A percentile compares a stretch with the other conserved stretches of the same genome.
Conservation (phyloP, 257 asterid genomes). For the Verbena officinalis region DNA sequence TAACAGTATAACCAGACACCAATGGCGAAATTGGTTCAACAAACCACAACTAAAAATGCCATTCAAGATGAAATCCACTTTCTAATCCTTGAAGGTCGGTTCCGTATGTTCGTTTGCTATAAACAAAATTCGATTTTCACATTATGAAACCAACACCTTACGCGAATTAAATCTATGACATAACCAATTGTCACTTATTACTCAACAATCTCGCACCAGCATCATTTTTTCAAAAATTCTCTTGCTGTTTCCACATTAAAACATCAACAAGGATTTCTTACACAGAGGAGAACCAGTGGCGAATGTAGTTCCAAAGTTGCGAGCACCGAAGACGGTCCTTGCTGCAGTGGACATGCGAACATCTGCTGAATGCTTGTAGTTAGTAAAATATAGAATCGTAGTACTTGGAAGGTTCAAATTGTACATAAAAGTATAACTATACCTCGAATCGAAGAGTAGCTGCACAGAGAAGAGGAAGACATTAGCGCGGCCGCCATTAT, state of each 20-base stretch:
- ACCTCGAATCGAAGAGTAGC: constrained; percentile 44
- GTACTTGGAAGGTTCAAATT: constrained; percentile 2
- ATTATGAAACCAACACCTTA: background rate
- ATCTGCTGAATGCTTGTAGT: constrained; percentile 32
- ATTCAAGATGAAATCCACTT: background rate
- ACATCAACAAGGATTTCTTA: constrained; percentile 21
- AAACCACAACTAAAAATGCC: background rate
- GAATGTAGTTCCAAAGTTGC: constrained; percentile 41
- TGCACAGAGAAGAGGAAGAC: constrained; percentile 37
- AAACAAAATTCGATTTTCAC: background rate
- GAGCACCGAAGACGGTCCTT: constrained; percentile 26
- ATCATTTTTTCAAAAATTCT: background rate
- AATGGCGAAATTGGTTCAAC: background rate
- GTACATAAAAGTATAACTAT: constrained; percentile 12
- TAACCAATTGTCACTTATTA: background rate
- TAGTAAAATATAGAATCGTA: background rate
- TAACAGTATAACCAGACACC: background rate
- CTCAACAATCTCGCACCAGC: constrained; percentile 1
- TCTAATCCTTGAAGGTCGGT: constrained; percentile 2
- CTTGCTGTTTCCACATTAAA: background rate
- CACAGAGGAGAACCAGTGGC: constrained; percentile 50
- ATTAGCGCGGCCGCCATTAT: constrained; percentile 37
- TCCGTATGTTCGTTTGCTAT: background rate
- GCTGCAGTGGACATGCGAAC: constrained; percentile 28
- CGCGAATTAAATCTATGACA: background rate